phyloP scores from a whole-genome alignment of 805 yeast genomes.

The Wickerhamiella sorbophila region DNA sequence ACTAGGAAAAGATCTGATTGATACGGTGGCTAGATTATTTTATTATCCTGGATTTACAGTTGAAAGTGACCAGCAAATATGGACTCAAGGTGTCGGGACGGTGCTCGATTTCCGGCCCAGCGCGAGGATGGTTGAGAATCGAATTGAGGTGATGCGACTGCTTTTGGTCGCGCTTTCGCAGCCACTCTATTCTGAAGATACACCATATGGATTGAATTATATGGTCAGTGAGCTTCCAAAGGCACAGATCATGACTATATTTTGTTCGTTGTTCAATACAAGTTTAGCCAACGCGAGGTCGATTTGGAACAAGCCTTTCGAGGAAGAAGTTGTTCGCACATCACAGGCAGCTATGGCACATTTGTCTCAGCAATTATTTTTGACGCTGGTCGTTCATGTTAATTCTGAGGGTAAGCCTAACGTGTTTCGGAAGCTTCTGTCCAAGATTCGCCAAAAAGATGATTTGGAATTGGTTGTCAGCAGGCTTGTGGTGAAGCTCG shows the following conservation, averaged over 20 bases:
- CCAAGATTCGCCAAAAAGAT: constrained; percentile 23
- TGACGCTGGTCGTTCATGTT: constrained; percentile 48
- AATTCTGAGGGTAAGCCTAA: constrained; percentile 31
- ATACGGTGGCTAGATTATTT: constrained; percentile 32
- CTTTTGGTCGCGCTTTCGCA: constrained; percentile 47
- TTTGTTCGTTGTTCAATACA: constrained; percentile 59
- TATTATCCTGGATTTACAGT: constrained; percentile 47
- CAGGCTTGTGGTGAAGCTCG: constrained; percentile 9
- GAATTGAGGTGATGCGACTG: constrained; percentile 53
- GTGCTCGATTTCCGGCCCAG: constrained; percentile 23
- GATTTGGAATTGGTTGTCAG: constrained; percentile 26
- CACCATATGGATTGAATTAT: constrained; percentile 44
- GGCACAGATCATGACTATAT: constrained; percentile 36
- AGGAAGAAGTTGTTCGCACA: constrained; percentile 19
- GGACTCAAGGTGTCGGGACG: constrained; percentile 74
- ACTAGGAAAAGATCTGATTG: constrained; percentile 23
- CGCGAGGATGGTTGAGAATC: constrained; percentile 41
- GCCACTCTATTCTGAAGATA: constrained; percentile 38
- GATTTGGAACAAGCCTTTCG: constrained; percentile 25
- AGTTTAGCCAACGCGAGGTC: constrained; percentile 27
- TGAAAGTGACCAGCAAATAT: constrained; percentile 25
- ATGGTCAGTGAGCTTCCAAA: constrained; percentile 39
- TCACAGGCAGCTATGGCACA: constrained; percentile 30
- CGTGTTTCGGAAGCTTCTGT: constrained; percentile 22
- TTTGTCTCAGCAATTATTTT: constrained; percentile 46